phyloP scores from a whole-genome alignment of 2,329 filamentous ascomycete species.

The Acarospora socialis region DNA sequence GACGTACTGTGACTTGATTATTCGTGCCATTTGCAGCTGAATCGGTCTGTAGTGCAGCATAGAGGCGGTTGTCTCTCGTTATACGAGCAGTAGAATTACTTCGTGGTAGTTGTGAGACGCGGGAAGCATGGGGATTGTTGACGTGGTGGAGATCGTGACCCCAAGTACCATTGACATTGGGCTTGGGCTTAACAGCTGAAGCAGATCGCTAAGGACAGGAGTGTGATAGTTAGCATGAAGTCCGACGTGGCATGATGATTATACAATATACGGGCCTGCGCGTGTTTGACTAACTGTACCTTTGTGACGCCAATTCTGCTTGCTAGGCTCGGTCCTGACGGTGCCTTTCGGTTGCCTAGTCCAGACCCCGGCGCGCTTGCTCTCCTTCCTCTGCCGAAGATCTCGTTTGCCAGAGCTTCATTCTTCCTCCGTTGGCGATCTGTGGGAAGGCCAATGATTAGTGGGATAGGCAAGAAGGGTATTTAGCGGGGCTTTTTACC shows the following conservation, averaged over 20 bases:
- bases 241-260: slow-evolving; percentile 1
- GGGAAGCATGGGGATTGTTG: slow-evolving; percentile 24
- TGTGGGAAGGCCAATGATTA: slow-evolving; percentile 15
- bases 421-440: slow-evolving; percentile 41
- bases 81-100: slow-evolving; percentile 23
- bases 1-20: slow-evolving; percentile 2
- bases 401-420: slow-evolving; percentile 42
- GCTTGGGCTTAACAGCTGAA: slow-evolving; percentile 26
- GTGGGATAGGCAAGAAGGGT: slow-evolving; percentile 9
- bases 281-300: slow-evolving; percentile 23
- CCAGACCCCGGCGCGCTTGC: slow-evolving; percentile 32
- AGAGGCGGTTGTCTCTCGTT: slow-evolving; percentile 17
- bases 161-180: slow-evolving; percentile 28
- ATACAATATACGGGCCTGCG: not conserved
- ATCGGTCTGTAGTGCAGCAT: slow-evolving; percentile 18
- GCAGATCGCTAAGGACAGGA: slow-evolving; percentile 23
- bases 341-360: slow-evolving; percentile 25
- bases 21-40: slow-evolving; percentile 12
- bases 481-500: slow-evolving; percentile 22
- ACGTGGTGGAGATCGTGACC: slow-evolving; percentile 25
- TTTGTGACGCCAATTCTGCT: slow-evolving; percentile 47
- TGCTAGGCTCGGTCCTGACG: slow-evolving; percentile 35
- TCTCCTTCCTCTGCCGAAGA: slow-evolving; percentile 41
- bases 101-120: slow-evolving; percentile 19
- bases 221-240: slow-evolving; percentile 1